Evolutionary conservation across 495 filamentous ascomycete genomes (phyloP).

Genomic region (Astrothelium subdiscretum): DNA sequence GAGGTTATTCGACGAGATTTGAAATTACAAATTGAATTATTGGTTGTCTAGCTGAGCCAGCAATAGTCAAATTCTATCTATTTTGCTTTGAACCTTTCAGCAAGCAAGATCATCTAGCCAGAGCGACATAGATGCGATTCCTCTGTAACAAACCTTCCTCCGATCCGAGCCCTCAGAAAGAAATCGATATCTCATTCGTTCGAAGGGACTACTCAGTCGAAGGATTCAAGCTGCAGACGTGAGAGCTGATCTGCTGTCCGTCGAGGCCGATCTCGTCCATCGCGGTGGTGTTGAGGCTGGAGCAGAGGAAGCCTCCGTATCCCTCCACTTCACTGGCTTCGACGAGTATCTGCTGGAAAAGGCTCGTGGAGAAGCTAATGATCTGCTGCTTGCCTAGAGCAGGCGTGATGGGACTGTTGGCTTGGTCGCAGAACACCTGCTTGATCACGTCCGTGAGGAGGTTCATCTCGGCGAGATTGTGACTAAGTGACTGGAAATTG

Average conservation of each 20-base stretch:
- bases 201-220: neutral
- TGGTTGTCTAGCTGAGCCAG: too few species aligned
- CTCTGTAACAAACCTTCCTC: too few species aligned
- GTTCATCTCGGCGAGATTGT: neutral
- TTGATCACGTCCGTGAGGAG: neutral
- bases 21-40: too few species aligned
- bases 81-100: too few species aligned
- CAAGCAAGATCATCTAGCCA: too few species aligned
- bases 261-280: neutral
- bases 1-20: too few species aligned
- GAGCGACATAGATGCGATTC: neutral
- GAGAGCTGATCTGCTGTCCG: neutral
- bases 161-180: too few species aligned
- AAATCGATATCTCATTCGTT: too few species aligned
- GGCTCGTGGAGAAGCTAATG: neutral
- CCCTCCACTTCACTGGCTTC: neutral
- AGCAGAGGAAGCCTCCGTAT: neutral
- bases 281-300: neutral
- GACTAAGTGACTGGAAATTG: neutral
- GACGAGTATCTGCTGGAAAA: neutral
- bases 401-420: neutral
- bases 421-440: neutral
- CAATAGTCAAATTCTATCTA: too few species aligned
- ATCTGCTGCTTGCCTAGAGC: neutral
- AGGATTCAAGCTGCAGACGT: neutral